A percentile compares a stretch with the other conserved stretches of the same genome.
Evolutionary conservation across 805 yeast genomes (phyloP).

Genomic region (Starmerella geochares): DNA sequence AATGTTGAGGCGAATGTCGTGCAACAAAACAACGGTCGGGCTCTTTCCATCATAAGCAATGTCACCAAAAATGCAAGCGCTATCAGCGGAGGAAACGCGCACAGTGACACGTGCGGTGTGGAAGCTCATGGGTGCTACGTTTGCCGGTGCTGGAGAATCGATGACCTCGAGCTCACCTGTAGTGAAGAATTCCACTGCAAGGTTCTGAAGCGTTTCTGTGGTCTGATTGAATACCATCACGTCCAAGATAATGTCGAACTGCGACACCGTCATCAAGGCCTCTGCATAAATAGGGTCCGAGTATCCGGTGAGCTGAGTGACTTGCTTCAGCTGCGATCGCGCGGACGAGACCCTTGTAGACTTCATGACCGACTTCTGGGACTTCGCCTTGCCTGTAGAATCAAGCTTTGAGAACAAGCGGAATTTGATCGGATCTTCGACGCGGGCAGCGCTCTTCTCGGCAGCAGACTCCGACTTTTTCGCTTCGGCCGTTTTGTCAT

Average conservation of each 20-base stretch:
- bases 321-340: slow-evolving; percentile 72
- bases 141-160: slow-evolving; percentile 79
- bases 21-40: slow-evolving; percentile 80
- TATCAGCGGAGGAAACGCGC: slow-evolving; percentile 92
- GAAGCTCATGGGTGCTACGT: slow-evolving; percentile 96
- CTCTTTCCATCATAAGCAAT: slow-evolving; percentile 94
- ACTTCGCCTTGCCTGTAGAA: neutral
- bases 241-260: slow-evolving; percentile 89
- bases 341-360: slow-evolving; percentile 8
- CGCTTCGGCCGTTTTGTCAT: slow-evolving; percentile 31
- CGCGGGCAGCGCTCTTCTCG: slow-evolving; percentile 42
- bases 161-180: slow-evolving; percentile 91
- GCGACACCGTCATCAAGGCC: slow-evolving; percentile 91
- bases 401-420: slow-evolving; percentile 21
- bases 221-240: slow-evolving; percentile 93
- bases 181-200: slow-evolving; percentile 90
- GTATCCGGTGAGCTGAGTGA: slow-evolving; percentile 92
- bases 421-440: slow-evolving; percentile 26
- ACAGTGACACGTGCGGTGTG: slow-evolving; percentile 78
- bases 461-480: slow-evolving; percentile 34
- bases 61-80: slow-evolving; percentile 96
- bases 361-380: neutral
- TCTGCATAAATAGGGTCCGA: slow-evolving; percentile 97
- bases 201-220: slow-evolving; percentile 71
- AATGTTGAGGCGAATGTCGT: slow-evolving; percentile 90